These are phyloP conservation scores for Penicillium bialowiezense DNA, from an alignment of 495 filamentous ascomycete genomes.

Conservation along the genomic window DNA sequence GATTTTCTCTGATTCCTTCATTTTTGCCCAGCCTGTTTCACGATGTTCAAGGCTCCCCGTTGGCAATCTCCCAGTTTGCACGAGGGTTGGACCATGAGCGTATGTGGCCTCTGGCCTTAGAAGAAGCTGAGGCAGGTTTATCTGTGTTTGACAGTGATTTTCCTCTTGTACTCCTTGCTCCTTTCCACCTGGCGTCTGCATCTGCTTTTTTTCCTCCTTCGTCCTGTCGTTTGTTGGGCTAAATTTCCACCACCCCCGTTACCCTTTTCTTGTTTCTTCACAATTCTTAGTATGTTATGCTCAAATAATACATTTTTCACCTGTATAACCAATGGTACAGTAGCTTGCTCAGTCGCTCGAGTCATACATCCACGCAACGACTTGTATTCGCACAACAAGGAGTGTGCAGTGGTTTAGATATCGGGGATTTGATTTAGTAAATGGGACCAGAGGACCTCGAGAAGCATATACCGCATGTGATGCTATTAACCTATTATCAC, in stretches of 20 bases:
- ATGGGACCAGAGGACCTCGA: no score
- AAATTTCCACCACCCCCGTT: slow-evolving; percentile 29
- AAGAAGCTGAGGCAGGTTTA: slow-evolving; percentile 28
- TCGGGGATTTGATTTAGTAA: no score
- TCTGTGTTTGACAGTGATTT: slow-evolving; percentile 20
- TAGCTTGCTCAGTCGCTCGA: no score
- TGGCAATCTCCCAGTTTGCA: slow-evolving; percentile 5
- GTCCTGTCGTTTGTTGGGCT: slow-evolving; percentile 24
- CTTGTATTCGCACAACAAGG: no score
- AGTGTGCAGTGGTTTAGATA: no score
- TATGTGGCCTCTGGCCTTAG: slow-evolving; percentile 36
- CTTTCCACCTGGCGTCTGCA: slow-evolving; percentile 39
- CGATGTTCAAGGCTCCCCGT: slow-evolving; percentile 6
- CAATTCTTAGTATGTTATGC: slow-evolving; percentile 36
- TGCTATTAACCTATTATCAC: no score
- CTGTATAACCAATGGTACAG: slow-evolving; percentile 8
- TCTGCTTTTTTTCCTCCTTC: slow-evolving; percentile 21
- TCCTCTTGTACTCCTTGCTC: slow-evolving; percentile 26
- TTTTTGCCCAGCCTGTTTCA: slow-evolving; percentile 11
- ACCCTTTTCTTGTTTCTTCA: slow-evolving; percentile 15
- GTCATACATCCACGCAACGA: no score
- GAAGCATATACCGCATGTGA: no score
- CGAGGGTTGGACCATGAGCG: slow-evolving; percentile 13
- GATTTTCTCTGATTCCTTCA: slow-evolving; percentile 19
- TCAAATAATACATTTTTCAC: slow-evolving; percentile 40